Percentiles rank a stretch among this genome's conserved stretches.
Evolutionary conservation across 2,329 filamentous ascomycete species (phyloP).

Genomic region (Fusarium chlamydosporum): DNA sequence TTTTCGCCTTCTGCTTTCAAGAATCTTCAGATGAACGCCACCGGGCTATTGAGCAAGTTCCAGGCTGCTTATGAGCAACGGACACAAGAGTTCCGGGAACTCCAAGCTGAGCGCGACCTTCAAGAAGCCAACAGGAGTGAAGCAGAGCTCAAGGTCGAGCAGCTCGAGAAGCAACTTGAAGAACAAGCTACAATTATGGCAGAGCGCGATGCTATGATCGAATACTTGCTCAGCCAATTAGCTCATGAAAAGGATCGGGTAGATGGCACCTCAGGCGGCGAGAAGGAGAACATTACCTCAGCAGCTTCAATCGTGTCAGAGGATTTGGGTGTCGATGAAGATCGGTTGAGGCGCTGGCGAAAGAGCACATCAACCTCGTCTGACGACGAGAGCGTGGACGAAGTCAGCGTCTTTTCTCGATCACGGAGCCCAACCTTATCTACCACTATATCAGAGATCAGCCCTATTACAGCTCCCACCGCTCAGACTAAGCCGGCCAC

Average conservation of each 20-base stretch:
- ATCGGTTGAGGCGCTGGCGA: slow-evolving; percentile 61
- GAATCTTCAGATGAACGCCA: slow-evolving; percentile 71
- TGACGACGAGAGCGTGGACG: slow-evolving; percentile 66
- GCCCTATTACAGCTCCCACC: slow-evolving; percentile 40
- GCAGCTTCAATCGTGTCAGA: slow-evolving; percentile 64
- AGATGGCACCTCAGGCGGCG: slow-evolving; percentile 56
- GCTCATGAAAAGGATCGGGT: slow-evolving; percentile 64
- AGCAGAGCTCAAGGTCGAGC: slow-evolving; percentile 64
- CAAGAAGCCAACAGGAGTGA: slow-evolving; percentile 70
- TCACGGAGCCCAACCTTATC: slow-evolving; percentile 69
- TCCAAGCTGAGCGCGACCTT: slow-evolving; percentile 67
- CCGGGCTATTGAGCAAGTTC: slow-evolving; percentile 67
- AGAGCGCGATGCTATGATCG: slow-evolving; percentile 68
- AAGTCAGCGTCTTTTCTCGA: slow-evolving; percentile 72
- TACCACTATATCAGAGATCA: slow-evolving; percentile 55
- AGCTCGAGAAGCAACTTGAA: slow-evolving; percentile 72
- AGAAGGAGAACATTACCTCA: slow-evolving; percentile 51
- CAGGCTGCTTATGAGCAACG: slow-evolving; percentile 71
- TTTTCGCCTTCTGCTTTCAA: slow-evolving; percentile 73
- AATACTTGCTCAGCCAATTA: slow-evolving; percentile 65
- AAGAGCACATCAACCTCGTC: slow-evolving; percentile 62
- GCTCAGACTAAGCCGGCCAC: slow-evolving; percentile 46
- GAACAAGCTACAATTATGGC: slow-evolving; percentile 68
- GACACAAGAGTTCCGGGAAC: slow-evolving; percentile 64
- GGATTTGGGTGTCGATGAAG: slow-evolving; percentile 68